Evolutionary conservation across 768 basidiomycete genomes (phyloP).

Genomic region (Tricholoma matsutake): DNA sequence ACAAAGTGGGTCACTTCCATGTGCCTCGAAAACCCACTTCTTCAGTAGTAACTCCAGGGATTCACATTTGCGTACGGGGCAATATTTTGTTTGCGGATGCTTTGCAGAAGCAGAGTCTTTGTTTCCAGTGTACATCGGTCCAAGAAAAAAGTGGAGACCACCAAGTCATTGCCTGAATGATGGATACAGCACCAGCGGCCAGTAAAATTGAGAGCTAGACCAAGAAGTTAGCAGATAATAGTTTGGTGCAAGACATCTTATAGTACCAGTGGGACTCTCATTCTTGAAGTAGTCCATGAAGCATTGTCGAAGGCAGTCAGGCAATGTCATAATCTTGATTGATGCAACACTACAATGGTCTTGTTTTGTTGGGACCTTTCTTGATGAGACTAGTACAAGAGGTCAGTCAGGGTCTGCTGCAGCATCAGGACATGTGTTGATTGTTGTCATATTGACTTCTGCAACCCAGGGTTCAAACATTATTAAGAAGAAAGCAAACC

Average conservation of each 20-base stretch:
- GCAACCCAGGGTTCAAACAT: background rate
- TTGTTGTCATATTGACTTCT: background rate
- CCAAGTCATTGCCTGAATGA: background rate
- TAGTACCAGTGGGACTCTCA: background rate
- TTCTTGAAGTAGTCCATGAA: background rate
- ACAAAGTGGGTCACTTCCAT: background rate
- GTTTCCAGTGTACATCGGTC: background rate
- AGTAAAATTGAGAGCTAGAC: background rate
- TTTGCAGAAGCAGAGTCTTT: background rate
- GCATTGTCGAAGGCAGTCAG: background rate
- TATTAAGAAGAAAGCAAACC: background rate
- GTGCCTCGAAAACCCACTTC: background rate
- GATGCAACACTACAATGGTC: background rate
- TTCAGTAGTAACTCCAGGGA: background rate
- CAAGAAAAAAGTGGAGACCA: background rate
- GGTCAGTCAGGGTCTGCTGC: background rate
- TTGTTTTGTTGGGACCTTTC: background rate
- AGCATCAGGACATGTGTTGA: background rate
- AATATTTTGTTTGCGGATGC: background rate
- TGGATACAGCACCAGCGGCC: background rate
- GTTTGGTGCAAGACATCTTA: background rate
- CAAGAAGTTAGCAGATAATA: too few relatives aligned
- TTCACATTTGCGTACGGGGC: background rate
- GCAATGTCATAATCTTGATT: background rate
- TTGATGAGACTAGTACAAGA: background rate